A percentile compares a stretch with the other conserved stretches of the same genome.
These are phyloP conservation scores for Epichloe amarillans DNA, from an alignment of 2,329 filamentous ascomycete genomes.

Conservation along the genomic window DNA sequence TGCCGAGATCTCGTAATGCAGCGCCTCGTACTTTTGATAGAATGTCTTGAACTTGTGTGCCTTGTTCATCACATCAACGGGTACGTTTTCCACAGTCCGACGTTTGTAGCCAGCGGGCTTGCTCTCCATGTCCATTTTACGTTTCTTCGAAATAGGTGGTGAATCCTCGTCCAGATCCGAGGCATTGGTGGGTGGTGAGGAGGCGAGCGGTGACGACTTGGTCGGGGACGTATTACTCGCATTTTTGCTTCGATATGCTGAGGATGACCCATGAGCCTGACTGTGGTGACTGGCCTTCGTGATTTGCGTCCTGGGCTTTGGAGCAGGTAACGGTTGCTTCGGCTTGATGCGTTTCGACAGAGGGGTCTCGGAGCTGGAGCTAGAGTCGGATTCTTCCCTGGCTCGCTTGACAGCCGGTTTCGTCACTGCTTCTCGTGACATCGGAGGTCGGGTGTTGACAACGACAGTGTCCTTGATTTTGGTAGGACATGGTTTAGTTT, in stretches of 20 bases:
- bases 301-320: slow-evolving; percentile 29
- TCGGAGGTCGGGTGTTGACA: slow-evolving; percentile 20
- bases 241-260: slow-evolving; percentile 27
- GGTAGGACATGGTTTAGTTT: slow-evolving; percentile 16
- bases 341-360: slow-evolving; percentile 44
- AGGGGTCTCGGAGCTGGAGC: slow-evolving; percentile 46
- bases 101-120: slow-evolving; percentile 17
- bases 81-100: slow-evolving; percentile 16
- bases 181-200: slow-evolving; percentile 51
- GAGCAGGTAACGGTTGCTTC: slow-evolving; percentile 24
- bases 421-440: slow-evolving; percentile 19
- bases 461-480: slow-evolving; percentile 21
- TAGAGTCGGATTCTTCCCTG: slow-evolving; percentile 40
- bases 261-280: slow-evolving; percentile 23
- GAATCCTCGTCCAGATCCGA: slow-evolving; percentile 42
- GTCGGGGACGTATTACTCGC: slow-evolving; percentile 42
- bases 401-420: slow-evolving; percentile 33
- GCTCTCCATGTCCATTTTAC: slow-evolving; percentile 22
- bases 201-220: slow-evolving; percentile 53
- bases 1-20: slow-evolving; percentile 41
- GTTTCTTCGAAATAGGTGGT: slow-evolving; percentile 26
- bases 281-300: slow-evolving; percentile 35
- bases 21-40: slow-evolving; percentile 42
- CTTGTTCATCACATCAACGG: slow-evolving; percentile 34
- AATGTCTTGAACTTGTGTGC: slow-evolving; percentile 41